These are phyloP conservation scores for Boletus speciosus DNA, from an alignment of 768 basidiomycete genomes.

Conservation along the genomic window DNA sequence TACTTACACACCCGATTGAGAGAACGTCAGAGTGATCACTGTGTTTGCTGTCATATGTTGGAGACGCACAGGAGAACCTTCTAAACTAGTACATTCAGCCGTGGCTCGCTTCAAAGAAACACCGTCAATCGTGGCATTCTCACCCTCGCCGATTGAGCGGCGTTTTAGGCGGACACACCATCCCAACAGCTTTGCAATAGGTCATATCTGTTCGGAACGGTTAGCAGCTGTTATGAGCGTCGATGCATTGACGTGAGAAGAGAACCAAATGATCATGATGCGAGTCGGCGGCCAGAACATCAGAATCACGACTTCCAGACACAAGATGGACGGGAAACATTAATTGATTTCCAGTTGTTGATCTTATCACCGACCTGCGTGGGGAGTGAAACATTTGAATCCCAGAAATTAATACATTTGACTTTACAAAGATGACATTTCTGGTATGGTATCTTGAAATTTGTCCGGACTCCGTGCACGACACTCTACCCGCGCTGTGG, in stretches of 20 bases:
- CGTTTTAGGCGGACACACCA: neutral
- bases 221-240: neutral
- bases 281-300: neutral
- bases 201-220: neutral
- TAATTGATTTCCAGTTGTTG: neutral
- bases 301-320: neutral
- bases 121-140: neutral
- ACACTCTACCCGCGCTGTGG: neutral
- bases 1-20: no score
- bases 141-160: constrained; percentile 6
- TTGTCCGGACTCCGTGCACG: neutral
- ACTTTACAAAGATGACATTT: neutral
- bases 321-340: neutral
- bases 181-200: neutral
- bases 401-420: neutral
- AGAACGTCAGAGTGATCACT: no score
- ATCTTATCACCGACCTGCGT: constrained; percentile 2
- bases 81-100: neutral
- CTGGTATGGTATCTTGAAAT: constrained; percentile 21
- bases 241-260: neutral
- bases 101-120: neutral
- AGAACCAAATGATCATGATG: neutral
- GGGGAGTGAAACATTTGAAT: neutral
- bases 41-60: no score
- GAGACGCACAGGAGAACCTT: no score